These are phyloP conservation scores for Alternaria sp. DNA, from an alignment of 2,329 filamentous ascomycete species.

Conservation along the genomic window DNA sequence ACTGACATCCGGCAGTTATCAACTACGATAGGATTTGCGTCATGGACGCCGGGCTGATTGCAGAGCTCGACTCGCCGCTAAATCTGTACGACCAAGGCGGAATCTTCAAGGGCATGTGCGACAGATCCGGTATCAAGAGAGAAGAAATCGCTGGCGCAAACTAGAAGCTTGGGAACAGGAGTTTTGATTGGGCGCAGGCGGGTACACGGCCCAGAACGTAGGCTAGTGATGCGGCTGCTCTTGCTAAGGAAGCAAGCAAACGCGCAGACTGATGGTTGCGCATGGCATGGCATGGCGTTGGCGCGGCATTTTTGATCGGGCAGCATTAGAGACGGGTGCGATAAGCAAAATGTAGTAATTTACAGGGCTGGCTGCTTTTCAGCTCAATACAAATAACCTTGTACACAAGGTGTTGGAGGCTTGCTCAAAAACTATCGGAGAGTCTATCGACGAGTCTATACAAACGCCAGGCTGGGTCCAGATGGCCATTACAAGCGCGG, in stretches of 20 bases:
- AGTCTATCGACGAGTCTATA: neutral
- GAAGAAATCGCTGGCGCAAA: slow-evolving; percentile 53
- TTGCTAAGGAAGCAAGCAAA: slow-evolving; percentile 6
- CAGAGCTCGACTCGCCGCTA: slow-evolving; percentile 80
- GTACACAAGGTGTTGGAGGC: neutral
- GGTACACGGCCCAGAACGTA: slow-evolving; percentile 20
- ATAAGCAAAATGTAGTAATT: neutral
- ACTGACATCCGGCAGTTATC: slow-evolving; percentile 63
- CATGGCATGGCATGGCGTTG: slow-evolving; percentile 29
- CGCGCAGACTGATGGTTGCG: slow-evolving; percentile 9
- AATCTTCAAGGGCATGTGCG: slow-evolving; percentile 90
- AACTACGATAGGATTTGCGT: slow-evolving; percentile 95
- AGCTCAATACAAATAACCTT: neutral
- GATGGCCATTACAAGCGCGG: slow-evolving; percentile 1
- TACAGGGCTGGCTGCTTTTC: neutral
- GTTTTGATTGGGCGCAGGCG: slow-evolving; percentile 6
- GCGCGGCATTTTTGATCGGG: slow-evolving; percentile 19
- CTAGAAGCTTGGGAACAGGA: slow-evolving; percentile 4
- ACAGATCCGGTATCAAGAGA: slow-evolving; percentile 75
- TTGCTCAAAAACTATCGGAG: neutral
- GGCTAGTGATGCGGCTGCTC: slow-evolving; percentile 18
- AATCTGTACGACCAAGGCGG: slow-evolving; percentile 74
- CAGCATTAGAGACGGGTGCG: slow-evolving; percentile 3
- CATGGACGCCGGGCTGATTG: slow-evolving; percentile 88
- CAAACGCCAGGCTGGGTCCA: neutral